Conservation (phyloP, 768 basidiomycete genomes). For the Mycena vitilis region DNA sequence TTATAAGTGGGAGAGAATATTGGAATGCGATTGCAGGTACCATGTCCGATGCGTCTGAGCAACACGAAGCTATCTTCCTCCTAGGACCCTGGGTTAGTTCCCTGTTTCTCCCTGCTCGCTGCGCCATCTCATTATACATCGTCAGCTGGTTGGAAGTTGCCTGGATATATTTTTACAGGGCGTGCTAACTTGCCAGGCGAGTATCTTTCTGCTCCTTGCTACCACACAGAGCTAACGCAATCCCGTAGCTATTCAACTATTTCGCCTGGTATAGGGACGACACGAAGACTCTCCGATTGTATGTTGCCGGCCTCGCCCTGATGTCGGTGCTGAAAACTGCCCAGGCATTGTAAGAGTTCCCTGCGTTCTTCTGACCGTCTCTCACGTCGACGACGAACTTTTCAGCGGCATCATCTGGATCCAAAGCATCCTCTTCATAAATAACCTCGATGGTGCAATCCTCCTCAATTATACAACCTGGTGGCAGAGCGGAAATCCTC, state of each 20-base stretch:
- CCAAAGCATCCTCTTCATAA: slow-evolving; percentile 42
- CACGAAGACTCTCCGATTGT: neutral
- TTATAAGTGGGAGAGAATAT: no score
- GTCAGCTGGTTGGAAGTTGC: slow-evolving; percentile 15
- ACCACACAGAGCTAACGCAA: neutral
- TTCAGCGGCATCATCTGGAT: slow-evolving; percentile 47
- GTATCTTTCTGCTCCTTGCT: neutral
- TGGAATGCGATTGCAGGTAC: no score
- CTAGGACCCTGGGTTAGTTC: no score
- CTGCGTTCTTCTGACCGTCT: neutral
- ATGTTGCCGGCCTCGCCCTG: neutral
- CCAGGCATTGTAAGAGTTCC: slow-evolving; percentile 32
- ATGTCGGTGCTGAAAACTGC: slow-evolving; percentile 41
- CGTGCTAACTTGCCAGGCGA: slow-evolving; percentile 1
- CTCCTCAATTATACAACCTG: slow-evolving; percentile 46
- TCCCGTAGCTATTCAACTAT: slow-evolving; percentile 4
- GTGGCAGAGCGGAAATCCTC: slow-evolving; percentile 36
- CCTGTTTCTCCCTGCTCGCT: no score
- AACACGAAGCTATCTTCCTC: no score
- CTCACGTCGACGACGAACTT: neutral
- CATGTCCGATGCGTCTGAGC: no score
- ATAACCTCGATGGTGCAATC: slow-evolving; percentile 45
- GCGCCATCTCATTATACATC: no score
- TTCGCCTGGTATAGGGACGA: slow-evolving; percentile 4
- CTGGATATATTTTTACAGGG: slow-evolving; percentile 9